These are phyloP conservation scores for Lithospermum erythrorhizon DNA, from an alignment of 257 asterid genomes.

Conservation along the genomic window DNA sequence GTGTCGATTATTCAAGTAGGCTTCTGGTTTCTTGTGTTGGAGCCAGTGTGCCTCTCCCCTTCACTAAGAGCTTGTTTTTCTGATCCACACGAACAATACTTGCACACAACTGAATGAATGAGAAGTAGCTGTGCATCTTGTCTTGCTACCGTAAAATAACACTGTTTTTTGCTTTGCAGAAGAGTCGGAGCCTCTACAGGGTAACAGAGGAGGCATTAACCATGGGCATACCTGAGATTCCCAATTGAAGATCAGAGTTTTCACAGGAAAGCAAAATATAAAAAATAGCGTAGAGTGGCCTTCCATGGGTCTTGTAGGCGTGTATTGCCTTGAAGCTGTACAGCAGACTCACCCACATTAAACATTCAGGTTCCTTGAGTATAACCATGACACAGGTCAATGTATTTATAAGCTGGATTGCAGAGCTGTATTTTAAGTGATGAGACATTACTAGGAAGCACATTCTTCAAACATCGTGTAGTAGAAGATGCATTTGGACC, in stretches of 20 bases:
- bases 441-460: not conserved
- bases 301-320: not conserved
- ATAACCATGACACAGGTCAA: not conserved
- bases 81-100: too few species aligned
- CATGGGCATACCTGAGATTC: conserved; percentile 6
- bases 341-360: not conserved
- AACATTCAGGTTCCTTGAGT: not conserved
- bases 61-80: too few species aligned
- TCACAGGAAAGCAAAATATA: not conserved
- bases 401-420: not conserved
- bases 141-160: too few species aligned
- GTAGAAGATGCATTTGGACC: not conserved
- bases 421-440: not conserved
- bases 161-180: conserved; percentile 6
- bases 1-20: too few species aligned
- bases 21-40: too few species aligned
- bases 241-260: not conserved
- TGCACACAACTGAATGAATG: too few species aligned
- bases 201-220: conserved; percentile 10
- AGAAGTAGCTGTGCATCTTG: too few species aligned
- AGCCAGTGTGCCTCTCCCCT: too few species aligned
- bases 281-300: not conserved
- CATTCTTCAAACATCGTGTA: not conserved
- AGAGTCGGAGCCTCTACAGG: conserved; percentile 7
- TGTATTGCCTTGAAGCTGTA: not conserved